phyloP scores from a whole-genome alignment of 495 filamentous ascomycete species.

The Aspergillus baeticus region DNA sequence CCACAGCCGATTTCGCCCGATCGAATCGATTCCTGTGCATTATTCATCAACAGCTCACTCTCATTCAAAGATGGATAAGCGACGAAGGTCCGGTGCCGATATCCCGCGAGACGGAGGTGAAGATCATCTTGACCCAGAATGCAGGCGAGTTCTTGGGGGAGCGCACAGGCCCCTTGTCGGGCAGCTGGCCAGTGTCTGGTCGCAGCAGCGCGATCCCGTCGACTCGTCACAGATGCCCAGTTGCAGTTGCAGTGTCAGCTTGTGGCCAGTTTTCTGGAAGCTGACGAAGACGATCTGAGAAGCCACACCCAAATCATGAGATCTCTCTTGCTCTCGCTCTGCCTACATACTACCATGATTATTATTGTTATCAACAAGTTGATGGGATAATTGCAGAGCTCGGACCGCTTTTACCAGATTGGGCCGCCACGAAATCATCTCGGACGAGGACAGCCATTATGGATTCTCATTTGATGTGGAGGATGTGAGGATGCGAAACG shows the following conservation, averaged over 20 bases:
- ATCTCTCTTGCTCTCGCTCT: neutral
- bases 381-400: conserved; percentile 2
- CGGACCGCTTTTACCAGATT: conserved; percentile 22
- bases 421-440: conserved; percentile 17
- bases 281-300: conserved; percentile 16
- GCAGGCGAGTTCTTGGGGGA: conserved; percentile 7
- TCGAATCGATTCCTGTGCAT: neutral
- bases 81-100: neutral
- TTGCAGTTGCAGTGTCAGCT: conserved; percentile 18
- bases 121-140: conserved; percentile 5
- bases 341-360: neutral
- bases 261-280: conserved; percentile 12
- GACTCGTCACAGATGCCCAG: conserved; percentile 21
- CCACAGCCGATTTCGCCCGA: neutral
- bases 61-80: neutral
- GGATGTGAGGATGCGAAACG: conserved; percentile 9
- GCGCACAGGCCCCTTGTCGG: conserved; percentile 24
- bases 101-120: neutral
- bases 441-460: conserved; percentile 3
- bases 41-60: neutral
- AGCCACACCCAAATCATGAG: conserved; percentile 1
- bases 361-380: neutral
- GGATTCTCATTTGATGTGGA: conserved; percentile 15
- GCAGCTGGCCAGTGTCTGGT: conserved; percentile 11
- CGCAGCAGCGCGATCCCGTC: conserved; percentile 14